These are phyloP conservation scores for Anethum foeniculum DNA, from an alignment of 140 eudicot species.

Conservation along the genomic window DNA sequence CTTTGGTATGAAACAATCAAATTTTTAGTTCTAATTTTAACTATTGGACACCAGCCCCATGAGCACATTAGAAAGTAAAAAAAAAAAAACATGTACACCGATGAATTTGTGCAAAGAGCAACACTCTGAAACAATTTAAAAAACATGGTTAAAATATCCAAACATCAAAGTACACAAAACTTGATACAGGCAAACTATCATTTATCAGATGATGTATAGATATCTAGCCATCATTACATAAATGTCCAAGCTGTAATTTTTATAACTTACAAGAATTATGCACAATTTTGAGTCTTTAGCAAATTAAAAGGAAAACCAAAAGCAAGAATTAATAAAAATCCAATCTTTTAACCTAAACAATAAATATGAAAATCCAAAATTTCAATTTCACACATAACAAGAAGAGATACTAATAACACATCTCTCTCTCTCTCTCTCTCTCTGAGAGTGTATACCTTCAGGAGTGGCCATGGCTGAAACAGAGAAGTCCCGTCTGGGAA, in stretches of 20 bases:
- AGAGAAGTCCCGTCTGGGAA: conserved; percentile 34
- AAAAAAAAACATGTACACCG: background rate
- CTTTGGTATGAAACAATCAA: no score
- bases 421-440: no score
- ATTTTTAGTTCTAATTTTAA: no score
- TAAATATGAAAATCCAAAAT: background rate
- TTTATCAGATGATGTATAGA: background rate
- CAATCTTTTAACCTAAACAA: background rate
- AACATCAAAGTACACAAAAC: background rate
- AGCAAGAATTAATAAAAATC: background rate
- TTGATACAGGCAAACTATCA: background rate
- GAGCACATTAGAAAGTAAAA: background rate
- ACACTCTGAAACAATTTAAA: background rate
- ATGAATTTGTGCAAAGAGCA: background rate
- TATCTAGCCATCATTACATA: background rate
- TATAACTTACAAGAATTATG: background rate
- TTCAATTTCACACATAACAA: background rate
- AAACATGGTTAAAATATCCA: background rate
- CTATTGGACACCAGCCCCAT: background rate
- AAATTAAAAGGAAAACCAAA: background rate
- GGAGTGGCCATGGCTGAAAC: conserved; percentile 73
- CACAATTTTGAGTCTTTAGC: background rate
- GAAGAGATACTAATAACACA: no score
- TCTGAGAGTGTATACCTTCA: conserved; percentile 32
- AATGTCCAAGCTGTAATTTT: background rate